Percentiles rank a stretch among this genome's conserved stretches.
Conservation (phyloP, 1,139 yeast species). For the Blastobotrys buckinghamii region DNA sequence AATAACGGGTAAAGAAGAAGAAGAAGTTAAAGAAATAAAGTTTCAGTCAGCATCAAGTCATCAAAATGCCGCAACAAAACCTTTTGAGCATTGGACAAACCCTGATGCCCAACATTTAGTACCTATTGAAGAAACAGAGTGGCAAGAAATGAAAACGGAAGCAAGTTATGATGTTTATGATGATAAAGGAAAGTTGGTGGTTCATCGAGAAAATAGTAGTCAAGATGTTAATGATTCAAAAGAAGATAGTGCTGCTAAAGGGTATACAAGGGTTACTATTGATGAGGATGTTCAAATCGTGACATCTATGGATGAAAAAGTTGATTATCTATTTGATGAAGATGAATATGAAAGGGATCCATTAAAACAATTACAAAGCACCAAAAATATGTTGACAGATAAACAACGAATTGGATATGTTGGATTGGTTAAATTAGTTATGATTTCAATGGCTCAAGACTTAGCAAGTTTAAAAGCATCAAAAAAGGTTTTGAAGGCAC, state of each 20-base stretch:
- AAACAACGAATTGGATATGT: conserved; percentile 88
- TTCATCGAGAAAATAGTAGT: conserved; percentile 17
- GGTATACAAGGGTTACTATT: conserved; percentile 85
- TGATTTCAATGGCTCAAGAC: conserved; percentile 76
- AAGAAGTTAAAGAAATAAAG: background rate
- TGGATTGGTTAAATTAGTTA: conserved; percentile 71
- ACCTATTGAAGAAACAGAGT: conserved; percentile 26
- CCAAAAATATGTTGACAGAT: conserved; percentile 75
- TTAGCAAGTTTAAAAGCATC: conserved; percentile 56
- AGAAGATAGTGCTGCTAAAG: conserved; percentile 38
- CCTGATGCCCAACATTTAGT: background rate
- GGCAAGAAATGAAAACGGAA: conserved; percentile 60
- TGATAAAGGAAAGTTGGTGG: conserved; percentile 47
- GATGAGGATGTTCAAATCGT: conserved; percentile 81
- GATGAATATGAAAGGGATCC: conserved; percentile 45
- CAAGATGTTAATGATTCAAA: background rate
- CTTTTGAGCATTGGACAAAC: background rate
- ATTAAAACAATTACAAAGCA: conserved; percentile 64
- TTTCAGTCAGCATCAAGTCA: conserved; percentile 3
- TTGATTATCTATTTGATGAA: conserved; percentile 71
- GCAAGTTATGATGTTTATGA: conserved; percentile 55
- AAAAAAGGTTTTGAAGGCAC: conserved; percentile 39
- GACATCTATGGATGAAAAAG: conserved; percentile 62
- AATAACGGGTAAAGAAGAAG: background rate
- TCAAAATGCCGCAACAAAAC: background rate